Evolutionary conservation across 2,329 filamentous ascomycete genomes (phyloP), one percentile per base, ranked within the genome.

Genomic region (Paraphaeosphaeria sporulosa): DNA sequence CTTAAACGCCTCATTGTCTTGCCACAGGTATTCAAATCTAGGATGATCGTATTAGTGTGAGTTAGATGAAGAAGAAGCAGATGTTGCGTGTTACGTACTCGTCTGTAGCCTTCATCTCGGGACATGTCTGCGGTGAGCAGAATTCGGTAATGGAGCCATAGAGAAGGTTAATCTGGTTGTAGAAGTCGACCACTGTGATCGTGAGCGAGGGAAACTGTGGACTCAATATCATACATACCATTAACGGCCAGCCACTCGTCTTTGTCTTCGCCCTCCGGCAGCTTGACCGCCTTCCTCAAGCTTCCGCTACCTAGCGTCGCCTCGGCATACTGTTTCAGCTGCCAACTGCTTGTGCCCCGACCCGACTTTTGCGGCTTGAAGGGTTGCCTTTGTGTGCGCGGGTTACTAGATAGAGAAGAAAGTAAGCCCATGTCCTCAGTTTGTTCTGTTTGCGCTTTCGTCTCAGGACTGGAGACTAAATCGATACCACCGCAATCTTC

Each of bases 21-120:
- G 95, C 95, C 95, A 99, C 67, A 99, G 89, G 80, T 99, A 99
- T 80, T 99, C 95, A 79, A 98, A 99, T 74, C 92, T 94, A 30
- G 42, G 0, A 0, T 5, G 3, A 10, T 17, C n/a, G 17, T 38
- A 52, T 70, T 43, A 70, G 52, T 6, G 17, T 30, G 10, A 19
- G 21, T 12, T 36, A 15, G 15, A 9, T 23, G 5, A 25, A 19
- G 21, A 17, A 15, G 7, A 17, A 12, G 19, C 34, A 36, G 6
- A 23, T 36, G n/a, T 7, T 13, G 19, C 7, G 2, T n/a, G 8
- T 3, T 34, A 25, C 87, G 66, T 85, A 95, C 90, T 99, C 95
- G 81, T 99, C 96, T 10, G 95, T 99, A n/a, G 95, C 95, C 81
- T 99, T 99, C 95, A 99, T 99, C 82, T 98, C 95, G 0, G 95